Percentiles rank a stretch among this genome's conserved stretches.
These are phyloP conservation scores for Vachellia pachyceras DNA, from an alignment of 306 rosid genomes.

Conservation along the genomic window DNA sequence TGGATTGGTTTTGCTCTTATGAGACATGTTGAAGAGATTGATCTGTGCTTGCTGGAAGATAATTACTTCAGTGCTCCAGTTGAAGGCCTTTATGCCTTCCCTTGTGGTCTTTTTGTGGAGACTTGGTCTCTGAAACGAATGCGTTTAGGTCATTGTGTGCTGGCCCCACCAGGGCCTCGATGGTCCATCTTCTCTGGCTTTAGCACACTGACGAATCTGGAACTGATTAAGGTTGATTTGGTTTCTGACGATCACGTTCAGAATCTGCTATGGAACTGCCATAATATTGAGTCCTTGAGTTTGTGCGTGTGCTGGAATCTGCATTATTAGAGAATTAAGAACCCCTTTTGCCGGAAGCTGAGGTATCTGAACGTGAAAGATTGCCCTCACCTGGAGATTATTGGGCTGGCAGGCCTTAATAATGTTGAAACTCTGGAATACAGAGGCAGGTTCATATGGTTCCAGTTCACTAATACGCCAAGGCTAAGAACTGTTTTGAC, in stretches of 20 bases:
- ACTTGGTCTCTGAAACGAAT: slow-evolving; percentile 26
- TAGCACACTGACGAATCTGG: slow-evolving; percentile 22
- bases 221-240: slow-evolving; percentile 42
- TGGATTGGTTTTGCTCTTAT: slow-evolving; percentile 39
- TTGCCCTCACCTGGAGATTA: slow-evolving; percentile 33
- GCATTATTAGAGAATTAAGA: slow-evolving; percentile 8
- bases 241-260: background rate
- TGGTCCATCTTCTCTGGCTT: slow-evolving; percentile 12
- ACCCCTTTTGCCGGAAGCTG: slow-evolving; percentile 37
- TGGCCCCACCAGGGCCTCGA: slow-evolving; percentile 26
- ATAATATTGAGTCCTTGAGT: slow-evolving; percentile 36
- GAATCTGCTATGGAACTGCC: slow-evolving; percentile 32
- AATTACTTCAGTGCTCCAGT: slow-evolving; percentile 9
- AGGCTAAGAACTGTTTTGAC: slow-evolving; percentile 24
- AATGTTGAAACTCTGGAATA: slow-evolving; percentile 44
- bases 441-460: slow-evolving; percentile 24
- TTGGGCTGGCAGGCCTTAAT: slow-evolving; percentile 21
- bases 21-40: slow-evolving; percentile 43
- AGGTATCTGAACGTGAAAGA: slow-evolving; percentile 41
- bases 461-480: slow-evolving; percentile 28
- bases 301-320: slow-evolving; percentile 35
- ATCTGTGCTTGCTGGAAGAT: slow-evolving; percentile 46
- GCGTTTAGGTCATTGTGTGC: slow-evolving; percentile 39
- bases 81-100: slow-evolving; percentile 31
- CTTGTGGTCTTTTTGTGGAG: slow-evolving; percentile 34